Conservation (phyloP, 2,329 filamentous ascomycete genomes). For the Fusarium piperis region DNA sequence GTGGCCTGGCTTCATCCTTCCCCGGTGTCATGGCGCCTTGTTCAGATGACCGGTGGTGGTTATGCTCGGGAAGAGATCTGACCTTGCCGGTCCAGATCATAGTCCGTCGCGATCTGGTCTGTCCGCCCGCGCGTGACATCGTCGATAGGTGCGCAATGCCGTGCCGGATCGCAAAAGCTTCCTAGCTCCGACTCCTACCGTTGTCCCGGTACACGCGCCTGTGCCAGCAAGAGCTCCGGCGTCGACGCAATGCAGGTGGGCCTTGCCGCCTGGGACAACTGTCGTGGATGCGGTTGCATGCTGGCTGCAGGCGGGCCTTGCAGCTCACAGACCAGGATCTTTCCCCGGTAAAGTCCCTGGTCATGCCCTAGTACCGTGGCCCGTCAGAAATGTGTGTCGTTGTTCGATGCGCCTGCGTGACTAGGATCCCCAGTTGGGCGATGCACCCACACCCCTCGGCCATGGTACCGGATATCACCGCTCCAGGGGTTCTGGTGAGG, state of each 20-base stretch:
- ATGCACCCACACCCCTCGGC: conserved; percentile 36
- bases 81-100: conserved; percentile 18
- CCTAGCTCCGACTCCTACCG: conserved; percentile 33
- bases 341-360: conserved; percentile 37
- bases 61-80: conserved; percentile 10
- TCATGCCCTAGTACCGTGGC: conserved; percentile 33
- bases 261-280: conserved; percentile 34
- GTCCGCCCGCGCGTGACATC: conserved; percentile 34
- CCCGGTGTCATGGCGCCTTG: background rate
- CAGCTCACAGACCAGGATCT: conserved; percentile 34
- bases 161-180: conserved; percentile 36
- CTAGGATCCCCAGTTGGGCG: conserved; percentile 5
- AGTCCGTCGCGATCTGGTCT: conserved; percentile 29
- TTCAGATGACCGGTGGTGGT: conserved; percentile 2
- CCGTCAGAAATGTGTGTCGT: conserved; percentile 33
- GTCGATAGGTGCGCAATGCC: conserved; percentile 34
- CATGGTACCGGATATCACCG: conserved; percentile 39
- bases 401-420: conserved; percentile 15
- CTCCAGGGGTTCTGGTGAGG: conserved; percentile 25
- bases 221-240: conserved; percentile 36
- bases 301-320: conserved; percentile 40
- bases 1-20: conserved; percentile 14
- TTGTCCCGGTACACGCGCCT: conserved; percentile 39
- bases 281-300: conserved; percentile 38
- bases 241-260: conserved; percentile 36